Evolutionary conservation across 176 grass and related monocot species (phyloP), one percentile per base, ranked within the genome.

Genomic region (Bolboschoenus planiculmis): DNA sequence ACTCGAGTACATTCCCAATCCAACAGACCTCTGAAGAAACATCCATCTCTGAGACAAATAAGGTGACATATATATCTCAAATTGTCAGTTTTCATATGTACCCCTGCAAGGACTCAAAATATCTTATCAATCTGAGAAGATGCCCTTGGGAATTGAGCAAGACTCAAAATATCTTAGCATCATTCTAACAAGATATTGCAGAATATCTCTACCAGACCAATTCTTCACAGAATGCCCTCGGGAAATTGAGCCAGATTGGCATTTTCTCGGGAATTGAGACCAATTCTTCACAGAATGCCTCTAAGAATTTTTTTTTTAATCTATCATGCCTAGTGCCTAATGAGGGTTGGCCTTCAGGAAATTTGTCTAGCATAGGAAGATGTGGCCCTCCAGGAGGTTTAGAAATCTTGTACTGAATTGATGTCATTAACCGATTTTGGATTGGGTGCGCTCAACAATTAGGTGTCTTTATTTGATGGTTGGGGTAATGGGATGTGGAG

Each of bases 1-100:
- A 16, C 36, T 80, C 8, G 50, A 27, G 35, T 42, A 62, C 39
- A 30, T 82, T 82, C 57, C 56, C 31, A 16, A 23, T 47, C 35
- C 79, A 82, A 65, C 56, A 82, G 79, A 82, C 34, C 7, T 33
- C 37, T 62, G 21, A 82, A 42, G 56, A 82, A 44, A 64, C 35
- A 18, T 6, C 6, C 61, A 64, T 29, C 42, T 48, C 58, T 20
- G 27, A 64, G 59, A 62, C 37, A 82, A 65, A 80, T 37, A 80
- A 82, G 36, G 58, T 48, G 72, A 48, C n/a, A n/a, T 18, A 50
- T 74, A 50, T 76, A 42, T 70, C 42, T 76, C 26, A 76, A 76
- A 48, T 51, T 16, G 0, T 20, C 42, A 51, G 26, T 53, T 76
- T 8, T 76, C 23, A 51, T 48, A 48, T 75, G 44, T 5, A 48